Percentiles rank a stretch among this genome's conserved stretches.
Conservation (phyloP, 2,329 filamentous ascomycete genomes). For the Claviceps digitariae region DNA sequence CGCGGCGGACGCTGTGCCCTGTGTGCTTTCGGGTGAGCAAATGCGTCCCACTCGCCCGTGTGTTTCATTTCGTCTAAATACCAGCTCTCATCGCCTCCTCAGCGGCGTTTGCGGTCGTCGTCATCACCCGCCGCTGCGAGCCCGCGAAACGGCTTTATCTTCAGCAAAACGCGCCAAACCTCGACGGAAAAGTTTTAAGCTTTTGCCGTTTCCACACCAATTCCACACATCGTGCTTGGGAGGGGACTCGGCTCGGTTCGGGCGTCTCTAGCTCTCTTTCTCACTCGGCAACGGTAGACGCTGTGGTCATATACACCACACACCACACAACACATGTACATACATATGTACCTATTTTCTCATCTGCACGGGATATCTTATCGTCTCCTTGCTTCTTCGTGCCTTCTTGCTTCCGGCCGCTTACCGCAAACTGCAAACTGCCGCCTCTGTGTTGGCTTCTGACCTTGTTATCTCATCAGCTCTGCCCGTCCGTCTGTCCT, state of each 20-base stretch:
- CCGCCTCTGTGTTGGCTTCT: not conserved
- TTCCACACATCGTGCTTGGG: not conserved
- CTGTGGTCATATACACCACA: not conserved
- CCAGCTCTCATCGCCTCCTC: not conserved
- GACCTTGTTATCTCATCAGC: not conserved
- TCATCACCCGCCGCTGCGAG: not conserved
- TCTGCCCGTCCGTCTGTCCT: not conserved
- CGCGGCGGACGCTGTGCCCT: not conserved
- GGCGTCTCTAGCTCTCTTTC: too few species aligned
- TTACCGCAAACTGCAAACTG: not conserved
- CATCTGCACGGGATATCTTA: not conserved
- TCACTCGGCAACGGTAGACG: not conserved
- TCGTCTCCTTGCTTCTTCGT: not conserved
- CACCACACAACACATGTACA: not conserved
- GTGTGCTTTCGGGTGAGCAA: not conserved
- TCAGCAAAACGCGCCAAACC: not conserved
- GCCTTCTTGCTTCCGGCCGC: not conserved
- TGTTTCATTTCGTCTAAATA: not conserved
- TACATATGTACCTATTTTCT: not conserved
- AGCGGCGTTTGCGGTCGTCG: not conserved
- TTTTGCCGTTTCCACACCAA: not conserved
- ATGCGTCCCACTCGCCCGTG: not conserved
- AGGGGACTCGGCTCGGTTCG: not conserved
- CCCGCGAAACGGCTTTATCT: not conserved
- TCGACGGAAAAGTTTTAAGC: conserved; percentile 1